Evolutionary conservation across 768 basidiomycete species (phyloP).

Genomic region (Kwoniella heveanensis): DNA sequence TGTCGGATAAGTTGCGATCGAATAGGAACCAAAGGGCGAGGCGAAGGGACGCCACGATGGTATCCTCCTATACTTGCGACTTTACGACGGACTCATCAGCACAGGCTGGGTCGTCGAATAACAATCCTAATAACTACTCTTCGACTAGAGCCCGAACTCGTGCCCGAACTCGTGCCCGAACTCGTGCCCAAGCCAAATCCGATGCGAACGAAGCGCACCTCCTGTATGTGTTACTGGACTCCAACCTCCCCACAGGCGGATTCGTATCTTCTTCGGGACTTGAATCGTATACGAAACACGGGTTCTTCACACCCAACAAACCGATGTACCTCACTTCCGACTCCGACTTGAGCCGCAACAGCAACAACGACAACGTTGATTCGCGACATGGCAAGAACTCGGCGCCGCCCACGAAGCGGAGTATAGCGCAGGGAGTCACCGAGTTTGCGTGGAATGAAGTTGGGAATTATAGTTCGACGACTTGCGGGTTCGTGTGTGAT

Average conservation of each 20-base stretch:
- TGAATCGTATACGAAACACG: conserved; percentile 86
- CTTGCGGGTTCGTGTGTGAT: conserved; percentile 77
- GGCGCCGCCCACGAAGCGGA: neutral
- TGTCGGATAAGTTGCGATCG: no score
- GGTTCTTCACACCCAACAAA: conserved; percentile 61
- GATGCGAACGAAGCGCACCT: conserved; percentile 41
- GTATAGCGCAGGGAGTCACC: conserved; percentile 20
- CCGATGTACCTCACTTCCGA: conserved; percentile 54
- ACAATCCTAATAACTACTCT: neutral
- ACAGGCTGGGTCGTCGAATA: no score
- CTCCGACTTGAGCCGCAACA: no score
- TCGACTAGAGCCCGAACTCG: neutral
- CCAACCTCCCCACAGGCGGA: conserved; percentile 93
- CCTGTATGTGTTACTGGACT: conserved; percentile 62
- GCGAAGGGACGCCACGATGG: no score
- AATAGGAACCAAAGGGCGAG: no score
- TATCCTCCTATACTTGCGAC: no score
- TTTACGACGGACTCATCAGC: no score
- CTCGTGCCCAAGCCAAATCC: neutral
- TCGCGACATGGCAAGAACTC: neutral
- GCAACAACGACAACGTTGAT: no score
- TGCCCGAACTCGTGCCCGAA: neutral
- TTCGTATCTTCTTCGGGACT: conserved; percentile 94
- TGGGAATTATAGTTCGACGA: conserved; percentile 72
- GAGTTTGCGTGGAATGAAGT: conserved; percentile 42